Percentiles rank a stretch among this genome's conserved stretches.
Conservation (phyloP, 2,329 filamentous ascomycete species). For the Clathrospora elynae region DNA sequence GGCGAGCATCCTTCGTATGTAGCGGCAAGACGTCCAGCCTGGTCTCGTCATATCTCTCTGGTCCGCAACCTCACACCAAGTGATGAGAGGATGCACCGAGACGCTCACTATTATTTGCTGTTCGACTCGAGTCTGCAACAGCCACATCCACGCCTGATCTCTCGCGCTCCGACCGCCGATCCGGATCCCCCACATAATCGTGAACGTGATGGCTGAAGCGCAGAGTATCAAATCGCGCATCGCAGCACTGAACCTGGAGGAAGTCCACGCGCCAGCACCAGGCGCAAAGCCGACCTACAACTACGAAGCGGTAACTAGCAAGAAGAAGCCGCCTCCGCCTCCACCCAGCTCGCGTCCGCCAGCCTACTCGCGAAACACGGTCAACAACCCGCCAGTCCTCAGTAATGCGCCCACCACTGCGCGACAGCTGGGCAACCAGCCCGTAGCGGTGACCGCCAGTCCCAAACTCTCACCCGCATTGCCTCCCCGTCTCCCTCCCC, state of each 20-base stretch:
- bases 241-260: constrained; percentile 54
- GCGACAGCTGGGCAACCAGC: constrained; percentile 48
- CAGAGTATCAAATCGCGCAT: constrained; percentile 54
- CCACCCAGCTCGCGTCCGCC: constrained; percentile 47
- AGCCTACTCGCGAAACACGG: constrained; percentile 39
- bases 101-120: constrained; percentile 6
- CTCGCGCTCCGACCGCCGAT: constrained; percentile 11
- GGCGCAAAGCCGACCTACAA: constrained; percentile 42
- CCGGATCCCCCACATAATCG: constrained; percentile 14
- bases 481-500: constrained; percentile 55
- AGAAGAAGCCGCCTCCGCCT: constrained; percentile 47
- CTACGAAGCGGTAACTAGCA: constrained; percentile 42
- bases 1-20: constrained; percentile 8
- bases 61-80: background rate
- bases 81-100: constrained; percentile 7
- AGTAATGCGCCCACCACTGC: constrained; percentile 44
- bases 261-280: constrained; percentile 49
- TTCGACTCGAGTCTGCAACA: constrained; percentile 10
- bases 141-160: constrained; percentile 14
- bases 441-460: constrained; percentile 27
- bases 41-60: background rate
- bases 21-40: constrained; percentile 9
- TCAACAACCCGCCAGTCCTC: constrained; percentile 50
- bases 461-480: constrained; percentile 38
- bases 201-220: constrained; percentile 39